Evolutionary conservation across 2,329 filamentous ascomycete genomes (phyloP), one percentile per base, ranked within the genome.

Genomic region (Blastomyces parvus): DNA sequence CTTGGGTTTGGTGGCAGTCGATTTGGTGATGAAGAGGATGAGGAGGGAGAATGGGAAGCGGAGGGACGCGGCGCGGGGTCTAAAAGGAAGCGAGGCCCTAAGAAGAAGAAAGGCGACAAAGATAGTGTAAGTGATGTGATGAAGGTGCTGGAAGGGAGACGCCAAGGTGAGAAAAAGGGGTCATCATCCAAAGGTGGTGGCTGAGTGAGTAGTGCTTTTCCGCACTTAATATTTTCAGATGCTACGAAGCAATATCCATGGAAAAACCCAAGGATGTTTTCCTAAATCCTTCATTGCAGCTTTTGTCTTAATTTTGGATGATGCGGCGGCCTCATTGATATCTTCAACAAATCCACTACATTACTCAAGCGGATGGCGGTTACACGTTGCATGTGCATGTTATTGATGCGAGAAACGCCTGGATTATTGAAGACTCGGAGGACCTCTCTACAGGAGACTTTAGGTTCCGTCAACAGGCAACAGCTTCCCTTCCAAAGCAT

Each of bases 1-100:
- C 85, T 97, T 81, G 93, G 92, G 65, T 97, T 99, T 71, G 94
- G 94, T 42, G 90, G 87, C 25, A 94, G 88, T 71, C 84, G 93
- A 36, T 88, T 90, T 70, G 91, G 90, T 62, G 94, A 97, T 70
- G 91, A 92, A 59, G 92, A 92, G 64, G 92, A 96, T 67, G 84
- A 88, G 67, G 89, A 91, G 50, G 72, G 77, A 75, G 92, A 62
- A 78, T 85, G 70, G 90, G 74, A 76, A 63, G 74, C 72, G 36
- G 72, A 71, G 42, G 70, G 70, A 27, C 42, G 40, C 25, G 67
- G 68, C 42, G 71, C 72, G 38, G 70, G 69, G 7, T 77, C 73
- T 65, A 79, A 78, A 70, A 75, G 79, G 66, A 81, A 81, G 77
- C 84, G 88, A 65, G 78, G 78, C n/a, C 76, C 78, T 14, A 81